Evolutionary conservation across 257 asterid species (phyloP), one percentile per base, ranked within the genome.

Genomic region (Salvia rosmarinus): DNA sequence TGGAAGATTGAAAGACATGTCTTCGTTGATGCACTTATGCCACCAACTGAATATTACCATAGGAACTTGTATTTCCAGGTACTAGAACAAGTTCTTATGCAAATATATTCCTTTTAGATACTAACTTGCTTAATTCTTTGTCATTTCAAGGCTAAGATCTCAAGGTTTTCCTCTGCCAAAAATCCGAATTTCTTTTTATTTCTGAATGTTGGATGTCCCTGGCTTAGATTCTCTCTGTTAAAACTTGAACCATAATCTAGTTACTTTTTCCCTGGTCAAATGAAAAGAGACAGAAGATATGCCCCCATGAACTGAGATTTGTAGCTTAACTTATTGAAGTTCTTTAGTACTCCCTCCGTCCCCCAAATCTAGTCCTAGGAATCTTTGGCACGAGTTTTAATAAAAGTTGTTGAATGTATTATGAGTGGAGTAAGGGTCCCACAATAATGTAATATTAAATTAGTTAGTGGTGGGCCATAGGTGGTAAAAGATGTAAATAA

Each of bases 31-130:
- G 90, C 91, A 68, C 97, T 94, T 62, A 85, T 94, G 96, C 96
- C 97, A 47, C 96, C 99, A 79, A 89, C 95, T 55, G 97, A 94
- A 80, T 77, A 63, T 70, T 94, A 94, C 75, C 89, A 94, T 84
- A 82, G 95, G 77, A 85, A 85, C 69, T 83, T 94, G 79, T 94
- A 87, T 83, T 94, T 89, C 79, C 99, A 94, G 97, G 98, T 93
- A 86, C 59, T 49, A 23, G 19, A 62, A 72, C 77, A 65, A 35
- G 32, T 66, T 74, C 17, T 10, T 57, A 21, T 60, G 64, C 64
- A 20, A 61, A 35, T 30, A 62, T 35, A 62, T 49, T 32, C 63
- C 44, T 61, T 62, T 81, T 46, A 54, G 64, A 52, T n/a, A 32
- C 9, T 23, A 6, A 51, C 55, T 61, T 20, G 28, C 28, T 35